Evolutionary conservation across 2,329 filamentous ascomycete genomes (phyloP).

Genomic region (Plenodomus biglobosus): DNA sequence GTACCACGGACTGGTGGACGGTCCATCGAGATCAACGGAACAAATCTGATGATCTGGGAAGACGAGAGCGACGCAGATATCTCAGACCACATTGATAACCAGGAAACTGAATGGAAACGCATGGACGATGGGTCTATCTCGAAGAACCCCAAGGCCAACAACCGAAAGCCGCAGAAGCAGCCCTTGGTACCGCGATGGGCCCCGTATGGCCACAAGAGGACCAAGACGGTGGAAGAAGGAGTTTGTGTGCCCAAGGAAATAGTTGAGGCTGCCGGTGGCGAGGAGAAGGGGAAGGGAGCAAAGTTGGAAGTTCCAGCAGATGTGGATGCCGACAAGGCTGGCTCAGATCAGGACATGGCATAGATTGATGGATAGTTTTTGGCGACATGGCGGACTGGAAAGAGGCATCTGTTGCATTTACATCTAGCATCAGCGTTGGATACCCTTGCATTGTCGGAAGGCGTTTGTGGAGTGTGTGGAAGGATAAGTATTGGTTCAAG

Average conservation of each 20-base stretch:
- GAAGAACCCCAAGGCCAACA: conserved; percentile 39
- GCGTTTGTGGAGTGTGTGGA: neutral
- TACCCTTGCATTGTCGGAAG: conserved; percentile 12
- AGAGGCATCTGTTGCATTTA: conserved; percentile 9
- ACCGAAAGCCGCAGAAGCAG: conserved; percentile 33
- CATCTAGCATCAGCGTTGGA: conserved; percentile 21
- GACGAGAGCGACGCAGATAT: conserved; percentile 44
- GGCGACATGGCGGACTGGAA: neutral
- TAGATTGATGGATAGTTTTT: neutral
- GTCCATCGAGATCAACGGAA: conserved; percentile 42
- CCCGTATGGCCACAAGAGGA: conserved; percentile 38
- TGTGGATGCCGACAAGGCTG: conserved; percentile 6
- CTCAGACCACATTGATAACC: conserved; percentile 42
- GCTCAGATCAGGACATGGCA: conserved; percentile 21
- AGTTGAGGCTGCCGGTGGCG: conserved; percentile 14
- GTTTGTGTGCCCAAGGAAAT: conserved; percentile 28
- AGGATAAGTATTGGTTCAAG: too few species aligned
- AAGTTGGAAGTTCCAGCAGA: conserved; percentile 13
- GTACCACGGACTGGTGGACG: conserved; percentile 44
- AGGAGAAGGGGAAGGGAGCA: conserved; percentile 9
- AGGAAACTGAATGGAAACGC: conserved; percentile 41
- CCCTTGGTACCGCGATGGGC: conserved; percentile 35
- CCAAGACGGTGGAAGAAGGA: conserved; percentile 20
- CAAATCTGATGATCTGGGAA: conserved; percentile 46
- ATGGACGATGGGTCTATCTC: conserved; percentile 44